Conservation (phyloP, 495 filamentous ascomycete species). For the Achaetomiella virescens region DNA sequence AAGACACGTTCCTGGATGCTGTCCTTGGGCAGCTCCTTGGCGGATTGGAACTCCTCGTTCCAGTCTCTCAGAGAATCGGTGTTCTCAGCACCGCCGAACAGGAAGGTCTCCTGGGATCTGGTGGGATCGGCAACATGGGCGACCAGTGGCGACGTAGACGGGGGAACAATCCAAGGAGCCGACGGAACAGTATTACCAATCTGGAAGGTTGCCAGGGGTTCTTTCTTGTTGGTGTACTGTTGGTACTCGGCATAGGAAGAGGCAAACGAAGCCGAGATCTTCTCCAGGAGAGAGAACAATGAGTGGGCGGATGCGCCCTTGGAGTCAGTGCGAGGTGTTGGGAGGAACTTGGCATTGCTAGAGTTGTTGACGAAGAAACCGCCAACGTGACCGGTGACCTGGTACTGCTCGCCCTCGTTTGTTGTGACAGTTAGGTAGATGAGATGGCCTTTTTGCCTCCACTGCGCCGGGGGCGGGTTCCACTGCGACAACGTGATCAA, state of each 20-base stretch:
- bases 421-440: constrained; percentile 85
- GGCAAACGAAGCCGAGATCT: constrained; percentile 77
- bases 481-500: constrained; percentile 81
- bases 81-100: constrained; percentile 84
- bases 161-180: constrained; percentile 84
- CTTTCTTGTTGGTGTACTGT: constrained; percentile 72
- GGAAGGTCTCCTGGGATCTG: constrained; percentile 85
- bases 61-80: constrained; percentile 92
- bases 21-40: constrained; percentile 85
- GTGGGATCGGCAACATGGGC: constrained; percentile 77
- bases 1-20: constrained; percentile 94
- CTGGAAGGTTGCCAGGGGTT: constrained; percentile 87
- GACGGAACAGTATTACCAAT: constrained; percentile 89
- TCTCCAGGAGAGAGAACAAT: constrained; percentile 68
- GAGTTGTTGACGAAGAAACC: constrained; percentile 97
- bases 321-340: constrained; percentile 63
- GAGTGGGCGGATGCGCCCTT: constrained; percentile 71
- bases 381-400: constrained; percentile 86
- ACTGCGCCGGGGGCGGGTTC: constrained; percentile 91
- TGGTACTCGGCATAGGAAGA: constrained; percentile 67
- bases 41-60: constrained; percentile 99
- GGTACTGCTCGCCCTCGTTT: constrained; percentile 85
- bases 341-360: constrained; percentile 86
- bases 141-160: constrained; percentile 52
- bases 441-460: constrained; percentile 86